A percentile compares a stretch with the other conserved stretches of the same genome.
These are phyloP conservation scores for Hammondia hammondi DNA, from an alignment of 169 alveolate genomes.

Conservation along the genomic window DNA sequence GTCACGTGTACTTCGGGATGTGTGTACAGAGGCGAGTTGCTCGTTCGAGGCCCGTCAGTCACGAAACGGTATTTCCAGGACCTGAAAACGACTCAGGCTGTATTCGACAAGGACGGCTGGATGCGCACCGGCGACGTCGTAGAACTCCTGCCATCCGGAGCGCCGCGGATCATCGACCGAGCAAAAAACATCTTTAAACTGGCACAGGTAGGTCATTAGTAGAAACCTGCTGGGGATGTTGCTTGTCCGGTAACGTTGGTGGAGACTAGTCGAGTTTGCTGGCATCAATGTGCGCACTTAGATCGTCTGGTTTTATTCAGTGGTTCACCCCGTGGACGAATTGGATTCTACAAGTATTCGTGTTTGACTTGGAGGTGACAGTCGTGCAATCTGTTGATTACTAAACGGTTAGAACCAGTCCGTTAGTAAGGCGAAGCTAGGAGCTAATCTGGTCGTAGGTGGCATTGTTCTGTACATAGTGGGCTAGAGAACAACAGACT, in stretches of 20 bases:
- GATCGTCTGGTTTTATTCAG: background rate
- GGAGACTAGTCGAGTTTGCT: background rate
- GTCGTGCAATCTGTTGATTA: too few species aligned
- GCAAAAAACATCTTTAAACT: conserved; percentile 88
- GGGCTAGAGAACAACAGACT: too few species aligned
- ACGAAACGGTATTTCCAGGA: conserved; percentile 59
- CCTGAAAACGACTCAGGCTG: conserved; percentile 80
- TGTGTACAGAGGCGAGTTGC: conserved; percentile 83
- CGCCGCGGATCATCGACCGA: conserved; percentile 91
- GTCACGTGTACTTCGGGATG: background rate
- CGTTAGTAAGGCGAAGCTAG: too few species aligned
- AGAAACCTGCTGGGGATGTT: too few species aligned
- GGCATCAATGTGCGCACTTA: background rate
- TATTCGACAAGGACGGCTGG: conserved; percentile 91
- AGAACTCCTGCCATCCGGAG: conserved; percentile 78
- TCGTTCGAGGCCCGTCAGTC: conserved; percentile 77
- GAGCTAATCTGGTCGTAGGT: too few species aligned
- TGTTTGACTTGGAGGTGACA: too few species aligned
- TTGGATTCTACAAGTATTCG: too few species aligned
- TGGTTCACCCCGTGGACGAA: background rate
- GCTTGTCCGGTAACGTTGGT: background rate
- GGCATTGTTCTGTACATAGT: too few species aligned
- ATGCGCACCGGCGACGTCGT: conserved; percentile 93
- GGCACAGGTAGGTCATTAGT: conserved; percentile 1
- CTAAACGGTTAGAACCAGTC: too few species aligned